These are phyloP conservation scores for Eucalyptus erythrocorys DNA, from an alignment of 345 rosid genomes.

Conservation along the genomic window DNA sequence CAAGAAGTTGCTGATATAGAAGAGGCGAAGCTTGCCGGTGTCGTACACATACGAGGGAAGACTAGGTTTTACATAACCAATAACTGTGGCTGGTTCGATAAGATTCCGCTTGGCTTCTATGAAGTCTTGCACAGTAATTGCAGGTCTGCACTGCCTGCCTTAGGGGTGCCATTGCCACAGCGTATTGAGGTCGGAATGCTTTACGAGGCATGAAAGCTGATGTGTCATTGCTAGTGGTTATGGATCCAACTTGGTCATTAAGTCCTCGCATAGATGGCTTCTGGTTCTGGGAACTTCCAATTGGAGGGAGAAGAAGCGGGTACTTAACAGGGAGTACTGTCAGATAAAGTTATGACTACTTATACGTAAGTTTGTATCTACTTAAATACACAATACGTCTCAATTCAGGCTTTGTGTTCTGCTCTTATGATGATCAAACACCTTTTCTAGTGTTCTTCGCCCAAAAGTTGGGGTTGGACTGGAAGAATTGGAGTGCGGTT, in stretches of 20 bases:
- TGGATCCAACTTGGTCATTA: background rate
- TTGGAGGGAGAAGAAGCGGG: background rate
- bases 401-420: background rate
- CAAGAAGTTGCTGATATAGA: slow-evolving; percentile 26
- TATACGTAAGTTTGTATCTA: background rate
- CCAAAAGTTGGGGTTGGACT: background rate
- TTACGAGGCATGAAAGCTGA: slow-evolving; percentile 32
- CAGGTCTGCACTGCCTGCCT: slow-evolving; percentile 49
- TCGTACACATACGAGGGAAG: slow-evolving; percentile 52
- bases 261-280: background rate
- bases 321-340: background rate
- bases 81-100: slow-evolving; percentile 37
- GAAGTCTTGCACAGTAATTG: slow-evolving; percentile 51
- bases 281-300: background rate
- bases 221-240: background rate
- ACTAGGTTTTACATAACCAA: slow-evolving; percentile 41
- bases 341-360: background rate
- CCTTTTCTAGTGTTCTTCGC: background rate
- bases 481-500: background rate
- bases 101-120: slow-evolving; percentile 42
- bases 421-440: background rate
- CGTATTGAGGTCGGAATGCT: slow-evolving; percentile 60
- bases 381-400: background rate
- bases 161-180: slow-evolving; percentile 35
- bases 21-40: slow-evolving; percentile 29